Evolutionary conservation across 2,329 filamentous ascomycete genomes (phyloP).

Genomic region (Celoporthe dispersa): DNA sequence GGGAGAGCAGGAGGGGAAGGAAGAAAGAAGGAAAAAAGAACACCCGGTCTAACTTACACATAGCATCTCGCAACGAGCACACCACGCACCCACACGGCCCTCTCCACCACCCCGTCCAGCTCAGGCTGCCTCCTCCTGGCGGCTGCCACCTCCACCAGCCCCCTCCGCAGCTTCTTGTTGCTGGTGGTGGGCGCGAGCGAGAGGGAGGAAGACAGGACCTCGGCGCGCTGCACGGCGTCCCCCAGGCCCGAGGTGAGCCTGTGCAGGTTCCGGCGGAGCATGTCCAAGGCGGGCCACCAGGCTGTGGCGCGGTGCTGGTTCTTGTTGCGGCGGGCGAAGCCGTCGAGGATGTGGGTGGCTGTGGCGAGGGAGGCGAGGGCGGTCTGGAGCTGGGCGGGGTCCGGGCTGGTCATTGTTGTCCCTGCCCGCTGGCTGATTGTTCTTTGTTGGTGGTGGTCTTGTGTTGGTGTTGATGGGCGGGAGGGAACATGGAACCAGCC

Average conservation of each 20-base stretch:
- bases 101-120: conserved; percentile 27
- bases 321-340: conserved; percentile 81
- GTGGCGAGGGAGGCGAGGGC: conserved; percentile 42
- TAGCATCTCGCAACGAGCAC: conserved; percentile 48
- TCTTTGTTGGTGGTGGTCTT: not conserved
- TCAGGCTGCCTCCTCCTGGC: conserved; percentile 21
- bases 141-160: not conserved
- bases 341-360: conserved; percentile 63
- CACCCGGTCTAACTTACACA: conserved; percentile 43
- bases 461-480: not conserved
- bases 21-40: not conserved
- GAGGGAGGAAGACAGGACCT: conserved; percentile 15
- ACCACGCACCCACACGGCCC: conserved; percentile 46
- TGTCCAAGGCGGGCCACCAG: conserved; percentile 79
- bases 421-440: not conserved
- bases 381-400: conserved; percentile 17
- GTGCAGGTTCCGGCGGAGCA: conserved; percentile 69
- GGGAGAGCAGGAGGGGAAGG: not conserved
- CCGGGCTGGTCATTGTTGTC: not conserved
- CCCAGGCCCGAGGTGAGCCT: conserved; percentile 52
- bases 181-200: conserved; percentile 2
- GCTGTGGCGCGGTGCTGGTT: conserved; percentile 84
- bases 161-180: conserved; percentile 15
- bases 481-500: not conserved
- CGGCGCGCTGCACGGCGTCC: conserved; percentile 32